Base-by-base conservation (phyloP, 129 eudicot genomes). In the Tanacetum coccineum region DNA sequence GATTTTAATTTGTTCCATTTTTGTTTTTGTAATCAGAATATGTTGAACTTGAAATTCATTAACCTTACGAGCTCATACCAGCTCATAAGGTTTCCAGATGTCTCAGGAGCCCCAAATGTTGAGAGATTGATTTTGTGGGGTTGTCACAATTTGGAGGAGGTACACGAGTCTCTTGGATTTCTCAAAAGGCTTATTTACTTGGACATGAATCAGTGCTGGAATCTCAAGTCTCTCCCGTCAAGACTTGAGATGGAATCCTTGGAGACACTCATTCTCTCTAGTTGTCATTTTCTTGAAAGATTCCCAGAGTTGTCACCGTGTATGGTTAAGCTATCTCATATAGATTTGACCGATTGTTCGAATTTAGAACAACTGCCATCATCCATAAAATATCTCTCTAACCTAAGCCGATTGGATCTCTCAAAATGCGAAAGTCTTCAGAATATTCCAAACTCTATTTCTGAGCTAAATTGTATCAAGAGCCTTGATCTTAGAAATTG, bases 91-190 rank as follows among this genome's bases (percentile, higher is more conserved):
- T 25, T 57, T 57, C 62, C 40, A 3, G 62, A 57, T 25, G 39
- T 57, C 62, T 57, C 62, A 11, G 36, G 62, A 1, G 39, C 40
- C 40, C 62, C 62, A 21, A 57, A 57, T 57, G 3, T 57, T 57
- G 62, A 57, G 2, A 57, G 15, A 7, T 57, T 57, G 62, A 7
- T 11, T 57, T 57, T 57, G 36, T 2, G n/a, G 1, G 1, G 5
- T 21, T 56, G 62, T 57, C 2, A 0, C 0, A 57, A 22, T 57
- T 10, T 57, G 40, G 17, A 11, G 62, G 62, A 57, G 62, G 62
- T 57, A 3, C 40, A 57, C 1, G 40, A 57, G 39, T 57, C 62
- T 21, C 62, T 57, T 57, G 62, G 62, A 57, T 57, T 5, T 57
- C 62, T 13, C 17, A 57, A 22, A 21, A 57, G 3, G 40, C 62